These are phyloP conservation scores for Kalaharituber pfeilii DNA, from an alignment of 2,329 filamentous ascomycete species.

Conservation along the genomic window DNA sequence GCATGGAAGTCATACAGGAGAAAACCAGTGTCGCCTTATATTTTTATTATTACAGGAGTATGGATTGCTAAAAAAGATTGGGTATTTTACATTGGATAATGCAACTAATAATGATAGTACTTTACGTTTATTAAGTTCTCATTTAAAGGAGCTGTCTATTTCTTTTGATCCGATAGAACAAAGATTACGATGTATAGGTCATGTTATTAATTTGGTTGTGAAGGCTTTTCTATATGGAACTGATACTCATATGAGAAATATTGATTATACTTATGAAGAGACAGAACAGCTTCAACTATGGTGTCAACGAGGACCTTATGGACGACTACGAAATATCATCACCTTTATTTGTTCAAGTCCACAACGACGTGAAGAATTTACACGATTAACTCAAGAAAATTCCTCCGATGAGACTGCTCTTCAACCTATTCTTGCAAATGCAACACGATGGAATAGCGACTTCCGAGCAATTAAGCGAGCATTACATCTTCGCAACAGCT, in stretches of 20 bases:
- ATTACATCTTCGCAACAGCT: slow-evolving; percentile 1
- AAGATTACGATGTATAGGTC: slow-evolving; percentile 3
- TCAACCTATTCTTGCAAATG: slow-evolving; percentile 3
- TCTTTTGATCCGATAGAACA: neutral
- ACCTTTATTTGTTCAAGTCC: slow-evolving; percentile 5
- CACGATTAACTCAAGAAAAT: neutral
- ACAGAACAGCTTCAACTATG: slow-evolving; percentile 3
- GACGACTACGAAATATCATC: slow-evolving; percentile 8
- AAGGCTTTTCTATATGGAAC: slow-evolving; percentile 10
- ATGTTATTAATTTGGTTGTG: slow-evolving; percentile 11
- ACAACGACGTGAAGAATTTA: slow-evolving; percentile 6
- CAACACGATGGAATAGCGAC: slow-evolving; percentile 11
- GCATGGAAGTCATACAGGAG: slow-evolving; percentile 5
- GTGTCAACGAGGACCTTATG: slow-evolving; percentile 4
- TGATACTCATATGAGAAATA: neutral
- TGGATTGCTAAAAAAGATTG: neutral
- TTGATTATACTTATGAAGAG: neutral
- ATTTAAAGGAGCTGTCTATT: neutral
- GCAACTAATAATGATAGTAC: slow-evolving; percentile 5
- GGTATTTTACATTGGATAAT: slow-evolving; percentile 10
- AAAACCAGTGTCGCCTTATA: slow-evolving; percentile 4
- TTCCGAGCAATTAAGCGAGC: slow-evolving; percentile 3
- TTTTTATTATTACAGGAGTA: slow-evolving; percentile 3
- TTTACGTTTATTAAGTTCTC: neutral
- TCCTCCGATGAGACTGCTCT: neutral